Evolutionary conservation across 306 rosid genomes (phyloP).

Genomic region (Cajanus cajan): DNA sequence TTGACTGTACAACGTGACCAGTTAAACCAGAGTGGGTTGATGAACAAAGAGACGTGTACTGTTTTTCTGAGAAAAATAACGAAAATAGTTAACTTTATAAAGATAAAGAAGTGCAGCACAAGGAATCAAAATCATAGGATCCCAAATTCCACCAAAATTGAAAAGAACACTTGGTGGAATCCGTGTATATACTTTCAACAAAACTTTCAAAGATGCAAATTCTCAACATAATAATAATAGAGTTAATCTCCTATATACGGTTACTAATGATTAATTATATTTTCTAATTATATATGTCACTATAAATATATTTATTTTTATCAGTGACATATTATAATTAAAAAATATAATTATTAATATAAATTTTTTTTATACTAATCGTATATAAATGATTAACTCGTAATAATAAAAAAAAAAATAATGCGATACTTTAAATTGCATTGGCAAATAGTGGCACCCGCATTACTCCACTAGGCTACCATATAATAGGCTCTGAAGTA

Average conservation of each 20-base stretch:
- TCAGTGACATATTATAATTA: no score
- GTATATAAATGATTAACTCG: no score
- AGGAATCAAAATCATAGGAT: conserved; percentile 12
- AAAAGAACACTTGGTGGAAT: conserved; percentile 27
- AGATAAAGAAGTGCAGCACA: not conserved
- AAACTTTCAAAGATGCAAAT: conserved; percentile 9
- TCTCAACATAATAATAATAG: not conserved
- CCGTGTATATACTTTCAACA: conserved; percentile 29
- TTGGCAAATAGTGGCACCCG: not conserved
- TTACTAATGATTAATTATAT: no score
- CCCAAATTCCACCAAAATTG: conserved; percentile 13
- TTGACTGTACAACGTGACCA: no score
- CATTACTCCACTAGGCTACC: conserved; percentile 21
- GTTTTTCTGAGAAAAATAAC: not conserved
- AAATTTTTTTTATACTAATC: no score
- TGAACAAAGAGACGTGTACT: not conserved
- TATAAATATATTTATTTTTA: no score
- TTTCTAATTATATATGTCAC: no score
- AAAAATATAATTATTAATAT: no score
- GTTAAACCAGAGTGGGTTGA: no score
- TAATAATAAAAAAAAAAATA: no score
- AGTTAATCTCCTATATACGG: no score
- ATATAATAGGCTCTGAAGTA: no score
- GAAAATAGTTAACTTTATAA: not conserved
- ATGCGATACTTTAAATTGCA: conserved; percentile 2